Evolutionary conservation across 129 eudicot species (phyloP), one percentile per base, ranked within the genome.

Genomic region (Artemisia annua): DNA sequence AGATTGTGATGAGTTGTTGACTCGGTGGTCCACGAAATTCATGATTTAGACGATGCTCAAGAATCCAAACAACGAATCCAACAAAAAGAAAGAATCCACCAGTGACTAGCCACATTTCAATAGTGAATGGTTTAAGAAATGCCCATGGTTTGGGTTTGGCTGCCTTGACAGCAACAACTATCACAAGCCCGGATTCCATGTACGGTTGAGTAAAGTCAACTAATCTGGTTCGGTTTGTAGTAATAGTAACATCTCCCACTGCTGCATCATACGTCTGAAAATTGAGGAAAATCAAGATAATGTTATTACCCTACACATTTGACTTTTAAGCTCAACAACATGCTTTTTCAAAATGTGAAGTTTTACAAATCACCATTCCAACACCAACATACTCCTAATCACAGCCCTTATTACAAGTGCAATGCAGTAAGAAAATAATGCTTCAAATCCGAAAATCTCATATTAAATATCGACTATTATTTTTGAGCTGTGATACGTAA

Each of bases 21-120:
- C 91, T 78, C 24, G 97, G 97, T n/a, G 99, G 72, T 24, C 99
- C 99, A 72, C 99, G 99, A 66, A 94, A 94, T 57, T 94, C 99
- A 5, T 82, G 79, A 57, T 94, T 94, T 26, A 75, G 32, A 26
- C 99, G 85, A 79, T 90, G 99, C 75, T 94, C 99, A 13, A 90
- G 96, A 71, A 86, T 86, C 99, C 99, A 94, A 71, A 94, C 89
- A 69, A 90, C 99, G 11, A 78, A 77, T 79, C 99, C 99, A 30
- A 94, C 96, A 7, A 94, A 76, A 6, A 94, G 82, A 80, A 94
- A 94, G 82, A 88, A 90, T 11, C 79, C 82, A n/a, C 86, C 88
- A 0, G 96, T 94, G 18, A 94, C 96, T 19, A 74, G 73, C 99
- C 99, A 94, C 99, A 94, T 94, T 79, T 86, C 86, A 74, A 84